These are phyloP conservation scores for Debaryomycetaceae sp. DNA, from an alignment of 1,139 yeast species.

Conservation along the genomic window DNA sequence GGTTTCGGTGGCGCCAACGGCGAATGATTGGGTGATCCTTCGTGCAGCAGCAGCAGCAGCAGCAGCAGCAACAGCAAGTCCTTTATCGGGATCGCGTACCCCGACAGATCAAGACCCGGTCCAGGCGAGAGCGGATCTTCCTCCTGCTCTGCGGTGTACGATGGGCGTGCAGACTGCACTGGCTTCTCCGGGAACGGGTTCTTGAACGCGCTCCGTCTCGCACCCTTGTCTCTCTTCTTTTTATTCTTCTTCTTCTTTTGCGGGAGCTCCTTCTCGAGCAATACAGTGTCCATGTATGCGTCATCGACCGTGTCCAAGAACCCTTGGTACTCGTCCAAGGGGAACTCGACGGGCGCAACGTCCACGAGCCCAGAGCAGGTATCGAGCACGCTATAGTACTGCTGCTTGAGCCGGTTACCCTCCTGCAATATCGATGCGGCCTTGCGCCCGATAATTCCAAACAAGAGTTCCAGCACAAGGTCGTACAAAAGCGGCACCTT, in stretches of 20 bases:
- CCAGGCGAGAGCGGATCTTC: not conserved
- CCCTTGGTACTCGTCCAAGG: constrained; percentile 36
- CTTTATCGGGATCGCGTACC: not conserved
- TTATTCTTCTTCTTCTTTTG: not conserved
- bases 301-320: constrained; percentile 45
- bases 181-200: too few species aligned
- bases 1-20: too few species aligned
- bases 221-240: not conserved
- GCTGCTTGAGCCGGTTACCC: constrained; percentile 22
- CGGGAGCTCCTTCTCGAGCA: constrained; percentile 28
- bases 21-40: constrained; percentile 9
- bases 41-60: constrained; percentile 8
- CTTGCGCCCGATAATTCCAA: constrained; percentile 56
- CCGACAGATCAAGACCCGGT: not conserved
- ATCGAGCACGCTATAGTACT: constrained; percentile 16
- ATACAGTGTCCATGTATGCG: constrained; percentile 48
- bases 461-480: constrained; percentile 54
- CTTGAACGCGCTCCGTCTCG: not conserved
- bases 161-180: too few species aligned
- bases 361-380: constrained; percentile 12
- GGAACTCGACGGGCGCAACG: constrained; percentile 19
- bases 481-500: constrained; percentile 61
- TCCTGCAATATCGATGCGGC: constrained; percentile 42
- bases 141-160: not conserved
- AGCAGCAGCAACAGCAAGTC: constrained; percentile 1